Evolutionary conservation across 2,329 filamentous ascomycete genomes (phyloP).

Genomic region (Xylariaceae sp.): DNA sequence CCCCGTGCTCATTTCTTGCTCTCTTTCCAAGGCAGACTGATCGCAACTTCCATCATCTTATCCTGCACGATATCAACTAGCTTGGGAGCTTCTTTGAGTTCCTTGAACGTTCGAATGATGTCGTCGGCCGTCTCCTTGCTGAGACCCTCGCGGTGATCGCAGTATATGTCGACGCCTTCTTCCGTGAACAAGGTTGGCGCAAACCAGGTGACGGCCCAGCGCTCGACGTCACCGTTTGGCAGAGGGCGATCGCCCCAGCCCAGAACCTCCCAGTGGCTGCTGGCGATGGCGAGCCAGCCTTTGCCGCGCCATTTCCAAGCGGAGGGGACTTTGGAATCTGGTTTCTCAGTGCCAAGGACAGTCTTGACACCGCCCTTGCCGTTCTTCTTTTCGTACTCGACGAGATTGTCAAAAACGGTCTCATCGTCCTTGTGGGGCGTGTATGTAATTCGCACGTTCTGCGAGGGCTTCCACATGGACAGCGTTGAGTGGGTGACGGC

Average conservation of each 20-base stretch:
- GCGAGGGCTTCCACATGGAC: conserved; percentile 75
- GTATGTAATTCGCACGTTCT: conserved; percentile 81
- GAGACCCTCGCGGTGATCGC: conserved; percentile 59
- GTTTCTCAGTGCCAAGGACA: conserved; percentile 64
- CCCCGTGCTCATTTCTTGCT: conserved; percentile 14
- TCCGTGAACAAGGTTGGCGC: conserved; percentile 79
- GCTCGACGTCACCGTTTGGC: conserved; percentile 38
- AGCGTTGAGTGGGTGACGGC: conserved; percentile 73
- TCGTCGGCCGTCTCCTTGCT: conserved; percentile 53
- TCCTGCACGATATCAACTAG: conserved; percentile 50
- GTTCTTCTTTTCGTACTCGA: conserved; percentile 53
- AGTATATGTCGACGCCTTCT: conserved; percentile 78
- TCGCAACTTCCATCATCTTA: conserved; percentile 51
- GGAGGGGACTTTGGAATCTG: conserved; percentile 34
- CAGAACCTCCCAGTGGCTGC: conserved; percentile 77
- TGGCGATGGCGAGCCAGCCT: conserved; percentile 69
- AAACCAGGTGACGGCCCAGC: conserved; percentile 84
- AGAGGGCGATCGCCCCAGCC: conserved; percentile 62
- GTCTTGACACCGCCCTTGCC: conserved; percentile 51
- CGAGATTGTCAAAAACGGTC: conserved; percentile 64
- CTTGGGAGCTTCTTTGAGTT: conserved; percentile 52
- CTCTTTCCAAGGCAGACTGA: conserved; percentile 51
- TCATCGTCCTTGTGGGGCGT: conserved; percentile 33
- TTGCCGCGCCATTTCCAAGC: conserved; percentile 77
- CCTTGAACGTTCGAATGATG: conserved; percentile 55